Percentiles rank a stretch among this genome's conserved stretches.
phyloP scores from a whole-genome alignment of 2,329 filamentous ascomycete genomes.

The Claviceps arundinis region DNA sequence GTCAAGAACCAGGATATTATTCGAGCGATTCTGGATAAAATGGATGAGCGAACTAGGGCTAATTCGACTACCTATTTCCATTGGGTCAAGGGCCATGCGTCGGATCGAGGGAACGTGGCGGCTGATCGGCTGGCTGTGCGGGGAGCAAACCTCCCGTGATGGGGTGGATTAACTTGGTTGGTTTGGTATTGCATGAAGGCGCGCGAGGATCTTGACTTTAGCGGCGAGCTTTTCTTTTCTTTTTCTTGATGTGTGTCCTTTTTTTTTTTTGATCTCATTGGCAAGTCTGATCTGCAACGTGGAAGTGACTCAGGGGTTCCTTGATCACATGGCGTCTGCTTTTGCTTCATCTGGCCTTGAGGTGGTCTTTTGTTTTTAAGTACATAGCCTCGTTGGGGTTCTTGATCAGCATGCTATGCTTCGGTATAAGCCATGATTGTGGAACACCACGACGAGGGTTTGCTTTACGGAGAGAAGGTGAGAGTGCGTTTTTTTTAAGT shows the following conservation, averaged over 20 bases:
- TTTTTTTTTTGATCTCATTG: background rate
- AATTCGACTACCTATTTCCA: slow-evolving; percentile 56
- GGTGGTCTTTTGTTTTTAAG: too few relatives aligned
- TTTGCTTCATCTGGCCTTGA: too few relatives aligned
- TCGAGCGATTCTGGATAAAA: slow-evolving; percentile 53
- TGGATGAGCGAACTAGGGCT: slow-evolving; percentile 52
- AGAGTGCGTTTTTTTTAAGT: too few relatives aligned
- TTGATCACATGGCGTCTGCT: too few relatives aligned
- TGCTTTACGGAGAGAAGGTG: too few relatives aligned
- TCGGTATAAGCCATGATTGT: too few relatives aligned
- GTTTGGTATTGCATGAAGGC: background rate
- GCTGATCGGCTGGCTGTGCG: slow-evolving; percentile 66
- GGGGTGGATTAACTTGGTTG: background rate
- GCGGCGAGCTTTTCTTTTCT: background rate
- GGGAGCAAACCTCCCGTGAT: slow-evolving; percentile 19
- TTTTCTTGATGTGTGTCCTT: background rate
- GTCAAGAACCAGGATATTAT: slow-evolving; percentile 86
- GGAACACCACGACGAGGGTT: too few relatives aligned
- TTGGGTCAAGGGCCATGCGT: slow-evolving; percentile 82
- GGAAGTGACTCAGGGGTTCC: too few relatives aligned
- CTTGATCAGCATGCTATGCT: too few relatives aligned
- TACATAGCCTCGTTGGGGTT: too few relatives aligned
- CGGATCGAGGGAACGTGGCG: slow-evolving; percentile 59
- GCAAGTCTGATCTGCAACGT: too few relatives aligned
- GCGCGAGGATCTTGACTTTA: background rate